A percentile compares a stretch with the other conserved stretches of the same genome.
Conservation (phyloP, 805 yeast species). For the Yamadazyma olivae region DNA sequence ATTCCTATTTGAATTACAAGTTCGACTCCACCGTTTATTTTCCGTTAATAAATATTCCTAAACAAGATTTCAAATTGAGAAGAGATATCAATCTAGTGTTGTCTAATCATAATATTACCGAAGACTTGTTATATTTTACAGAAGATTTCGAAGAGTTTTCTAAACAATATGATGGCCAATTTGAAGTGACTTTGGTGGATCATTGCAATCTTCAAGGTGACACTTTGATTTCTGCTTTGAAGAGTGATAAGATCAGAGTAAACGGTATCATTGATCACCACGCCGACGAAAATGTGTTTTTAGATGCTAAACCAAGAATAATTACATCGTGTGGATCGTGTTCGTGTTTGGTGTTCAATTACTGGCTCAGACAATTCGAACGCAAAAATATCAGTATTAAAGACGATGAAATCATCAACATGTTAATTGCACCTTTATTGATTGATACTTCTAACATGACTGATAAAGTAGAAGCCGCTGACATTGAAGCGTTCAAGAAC, state of each 20-base stretch:
- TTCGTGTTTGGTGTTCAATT: constrained; percentile 65
- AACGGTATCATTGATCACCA: constrained; percentile 80
- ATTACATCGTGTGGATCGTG: constrained; percentile 73
- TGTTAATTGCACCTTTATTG: constrained; percentile 66
- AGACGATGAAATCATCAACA: constrained; percentile 33
- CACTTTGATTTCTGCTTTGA: constrained; percentile 25
- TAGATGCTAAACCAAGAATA: constrained; percentile 57
- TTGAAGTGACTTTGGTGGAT: constrained; percentile 62
- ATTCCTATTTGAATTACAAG: constrained; percentile 54
- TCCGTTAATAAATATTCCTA: constrained; percentile 78
- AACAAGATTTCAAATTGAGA: constrained; percentile 62
- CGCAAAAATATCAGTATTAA: constrained; percentile 13
- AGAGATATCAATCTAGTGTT: constrained; percentile 67
- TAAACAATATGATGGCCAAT: constrained; percentile 2
- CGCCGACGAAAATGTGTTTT: constrained; percentile 56
- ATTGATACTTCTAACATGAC: constrained; percentile 73
- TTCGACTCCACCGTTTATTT: constrained; percentile 35
- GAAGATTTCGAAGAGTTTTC: constrained; percentile 55
- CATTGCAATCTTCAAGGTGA: constrained; percentile 69
- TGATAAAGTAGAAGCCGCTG: constrained; percentile 60
- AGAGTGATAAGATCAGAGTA: constrained; percentile 19
- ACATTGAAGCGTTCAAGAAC: constrained; percentile 40
- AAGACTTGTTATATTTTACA: constrained; percentile 52
- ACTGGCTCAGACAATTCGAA: constrained; percentile 43
- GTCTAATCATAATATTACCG: constrained; percentile 41